phyloP scores from a whole-genome alignment of 768 basidiomycete species.

The Rhizopogon sp. region DNA sequence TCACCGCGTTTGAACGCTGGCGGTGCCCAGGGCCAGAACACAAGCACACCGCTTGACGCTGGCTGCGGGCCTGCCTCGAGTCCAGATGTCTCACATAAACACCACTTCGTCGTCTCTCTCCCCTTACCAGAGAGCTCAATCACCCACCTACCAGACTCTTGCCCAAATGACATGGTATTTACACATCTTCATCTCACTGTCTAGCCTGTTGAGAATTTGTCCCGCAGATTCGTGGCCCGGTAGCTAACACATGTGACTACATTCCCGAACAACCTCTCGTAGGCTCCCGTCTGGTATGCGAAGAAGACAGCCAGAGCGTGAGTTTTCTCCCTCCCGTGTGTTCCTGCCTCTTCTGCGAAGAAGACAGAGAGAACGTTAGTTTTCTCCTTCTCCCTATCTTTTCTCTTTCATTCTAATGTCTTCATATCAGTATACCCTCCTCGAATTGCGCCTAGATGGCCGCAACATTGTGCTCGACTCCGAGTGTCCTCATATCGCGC shows the following conservation, averaged over 20 bases:
- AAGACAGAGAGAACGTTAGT: slow-evolving; percentile 4
- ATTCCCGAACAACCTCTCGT: neutral
- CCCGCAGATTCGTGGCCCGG: neutral
- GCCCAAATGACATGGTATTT: slow-evolving; percentile 7
- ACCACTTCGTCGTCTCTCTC: neutral
- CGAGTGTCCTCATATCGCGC: slow-evolving; percentile 30
- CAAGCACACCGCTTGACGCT: neutral
- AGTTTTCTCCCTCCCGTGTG: neutral
- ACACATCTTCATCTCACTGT: neutral
- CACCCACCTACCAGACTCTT: neutral
- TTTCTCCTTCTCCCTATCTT: neutral
- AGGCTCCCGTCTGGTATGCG: neutral
- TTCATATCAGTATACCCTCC: slow-evolving; percentile 12
- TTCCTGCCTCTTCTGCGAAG: neutral
- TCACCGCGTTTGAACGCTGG: neutral
- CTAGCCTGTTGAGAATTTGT: neutral
- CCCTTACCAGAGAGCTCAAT: slow-evolving; percentile 1
- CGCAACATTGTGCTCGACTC: slow-evolving; percentile 44
- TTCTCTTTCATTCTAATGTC: neutral
- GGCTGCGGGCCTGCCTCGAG: slow-evolving; percentile 4
- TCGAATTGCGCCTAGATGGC: slow-evolving; percentile 8
- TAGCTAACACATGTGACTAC: neutral
- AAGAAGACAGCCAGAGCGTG: slow-evolving; percentile 1
- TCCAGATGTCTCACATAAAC: neutral
- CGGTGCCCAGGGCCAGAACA: neutral